A percentile compares a stretch with the other conserved stretches of the same genome.
Conservation (phyloP, 106 monocot genomes). For the Dactylorhiza incarnata region DNA sequence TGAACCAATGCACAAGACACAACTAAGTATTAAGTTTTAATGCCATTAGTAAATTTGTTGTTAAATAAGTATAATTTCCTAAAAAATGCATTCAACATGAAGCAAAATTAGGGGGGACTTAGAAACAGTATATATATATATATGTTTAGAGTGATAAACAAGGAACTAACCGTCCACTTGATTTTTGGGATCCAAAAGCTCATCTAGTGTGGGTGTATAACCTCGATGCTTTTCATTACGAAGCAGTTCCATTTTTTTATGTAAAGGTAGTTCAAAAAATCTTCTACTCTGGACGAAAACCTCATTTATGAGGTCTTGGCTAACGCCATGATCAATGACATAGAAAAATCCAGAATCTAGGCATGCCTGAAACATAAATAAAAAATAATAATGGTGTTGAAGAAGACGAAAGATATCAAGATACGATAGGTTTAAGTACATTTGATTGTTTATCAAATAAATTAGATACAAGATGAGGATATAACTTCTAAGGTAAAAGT, state of each 20-base stretch:
- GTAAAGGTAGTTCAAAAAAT: constrained; percentile 54
- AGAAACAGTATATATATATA: too few species aligned
- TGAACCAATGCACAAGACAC: neutral
- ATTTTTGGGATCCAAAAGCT: constrained; percentile 70
- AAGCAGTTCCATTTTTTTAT: constrained; percentile 70
- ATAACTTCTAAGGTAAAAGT: too few species aligned
- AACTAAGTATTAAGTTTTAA: neutral
- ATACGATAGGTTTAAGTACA: too few species aligned
- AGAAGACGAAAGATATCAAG: too few species aligned
- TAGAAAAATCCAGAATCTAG: constrained; percentile 82
- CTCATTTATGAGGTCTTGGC: constrained; percentile 66
- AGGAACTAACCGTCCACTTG: constrained; percentile 63
- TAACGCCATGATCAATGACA: constrained; percentile 71
- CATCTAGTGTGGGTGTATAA: constrained; percentile 73
- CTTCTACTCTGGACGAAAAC: constrained; percentile 63
- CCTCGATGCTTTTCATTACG: constrained; percentile 84
- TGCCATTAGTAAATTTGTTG: neutral
- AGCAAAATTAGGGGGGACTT: neutral
- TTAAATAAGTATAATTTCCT: neutral
- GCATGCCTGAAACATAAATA: constrained; percentile 45
- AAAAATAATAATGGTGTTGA: neutral
- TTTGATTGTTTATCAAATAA: neutral
- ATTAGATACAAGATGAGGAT: too few species aligned
- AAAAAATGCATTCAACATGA: neutral
- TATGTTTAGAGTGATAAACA: too few species aligned